Base-by-base conservation (phyloP, 129 eudicot species). In the Gnaphalium uliginosum region DNA sequence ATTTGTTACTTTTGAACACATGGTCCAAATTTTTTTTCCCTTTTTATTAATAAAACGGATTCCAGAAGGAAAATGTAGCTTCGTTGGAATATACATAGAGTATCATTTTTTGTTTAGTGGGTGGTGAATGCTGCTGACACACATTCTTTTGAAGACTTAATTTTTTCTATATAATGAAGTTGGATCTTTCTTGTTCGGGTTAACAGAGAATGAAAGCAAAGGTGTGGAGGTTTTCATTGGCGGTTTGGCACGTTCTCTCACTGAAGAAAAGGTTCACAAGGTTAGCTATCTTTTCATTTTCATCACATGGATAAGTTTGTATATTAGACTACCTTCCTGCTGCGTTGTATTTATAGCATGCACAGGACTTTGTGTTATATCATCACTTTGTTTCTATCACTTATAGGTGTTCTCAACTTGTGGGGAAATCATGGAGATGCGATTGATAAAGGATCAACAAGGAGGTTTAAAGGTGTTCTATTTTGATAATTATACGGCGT, bases 191-290 rank as follows among this genome's bases (percentile, higher is more conserved):
- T 54, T 66, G 5, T 37, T 8, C 10, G 75, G 51, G 18, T 67
- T 27, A 57, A 15, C 57, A 84, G 92, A 86, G 78, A 27, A 85
- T 76, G 88, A 58, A 61, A 81, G 71, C 72, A 87, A 69, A 82
- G 96, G 96, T 46, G 84, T 89, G 62, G 97, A 92, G 81, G 93
- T 92, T n/a, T 92, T 92, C 70, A 88, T 92, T 80, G 96, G 97
- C 24, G 97, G 97, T 59, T 77, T 92, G 81, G 72, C 97, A 32
- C 86, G 79, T 43, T 78, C 82, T 51, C 60, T 85, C 27, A 80
- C 89, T 0, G 96, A 92, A 79, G 89, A 81, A 66, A 89, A 81
- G 73, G 83, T 92, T 63, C 88, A 11, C 51, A 81, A 87, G 97
- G 97, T 91, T 68, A 13, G 86, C 37, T 1, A 56, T 76, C 43